Base-by-base conservation (phyloP, 2,329 filamentous ascomycete species). In the Hymenoscyphus scutula region DNA sequence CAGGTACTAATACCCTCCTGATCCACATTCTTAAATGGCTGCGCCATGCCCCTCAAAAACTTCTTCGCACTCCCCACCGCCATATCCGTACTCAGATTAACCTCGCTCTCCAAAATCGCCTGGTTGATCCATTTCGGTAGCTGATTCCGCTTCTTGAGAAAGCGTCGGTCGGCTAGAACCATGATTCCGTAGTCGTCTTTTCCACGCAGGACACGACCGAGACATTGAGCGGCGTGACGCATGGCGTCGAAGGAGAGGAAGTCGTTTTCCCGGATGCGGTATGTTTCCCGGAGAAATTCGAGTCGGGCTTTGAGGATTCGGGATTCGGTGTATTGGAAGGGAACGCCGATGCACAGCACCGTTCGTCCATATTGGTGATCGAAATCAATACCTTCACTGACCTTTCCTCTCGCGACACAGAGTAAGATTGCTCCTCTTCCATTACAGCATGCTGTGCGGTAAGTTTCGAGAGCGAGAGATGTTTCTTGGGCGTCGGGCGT, bases 121-220 rank as follows among this genome's bases (percentile, higher is more conserved):
- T 96, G 90, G 66, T 89, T 90, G 73, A 99, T 99, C 95, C 95
- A 99, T 74, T 97, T 97, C 11, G 95, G 95, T 30, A 99, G 81
- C 77, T 99, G 96, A 2, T 77, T 82, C 41, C 92, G 84, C 78
- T 98, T 98, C 79, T 95, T 96, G 74, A 92, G 89, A 76, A 97
- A 99, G 19, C 95, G 87, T 51, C 91, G 88, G 75, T 99, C 95
- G 1, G 96, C 95, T 30, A 99, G 82, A 4, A 99, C 94, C 95
- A 99, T 99, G 80, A 99, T 91, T n/a, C 95, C 95, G 76, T 99
- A 99, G 76, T 99, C 95, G 74, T 99, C 96, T 76, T 99, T 99
- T 27, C 95, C 95, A 71, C 95, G 84, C 65, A 99, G 80, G 53
- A 99, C 95, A 74, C 95, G 93, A 15, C 95, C 96, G 1, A 99